Evolutionary conservation across 2,329 filamentous ascomycete species (phyloP).

Genomic region (Colletotrichum gloeosporioides): DNA sequence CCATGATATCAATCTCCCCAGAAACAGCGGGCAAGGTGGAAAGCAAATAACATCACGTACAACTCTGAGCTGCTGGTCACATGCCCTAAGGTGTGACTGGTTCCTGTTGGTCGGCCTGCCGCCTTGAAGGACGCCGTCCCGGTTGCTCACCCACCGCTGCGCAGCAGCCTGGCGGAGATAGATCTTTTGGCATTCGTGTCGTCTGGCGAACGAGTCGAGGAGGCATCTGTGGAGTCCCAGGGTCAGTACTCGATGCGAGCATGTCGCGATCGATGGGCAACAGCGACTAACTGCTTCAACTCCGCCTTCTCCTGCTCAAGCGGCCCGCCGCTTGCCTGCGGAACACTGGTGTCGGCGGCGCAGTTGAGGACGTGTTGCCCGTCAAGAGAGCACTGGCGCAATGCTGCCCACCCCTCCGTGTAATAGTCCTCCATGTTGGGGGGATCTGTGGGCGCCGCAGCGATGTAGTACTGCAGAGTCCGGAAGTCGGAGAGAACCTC

Average conservation of each 20-base stretch:
- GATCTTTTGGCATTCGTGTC: conserved; percentile 70
- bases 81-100: conserved; percentile 54
- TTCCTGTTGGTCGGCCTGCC: conserved; percentile 52
- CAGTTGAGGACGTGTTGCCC: conserved; percentile 70
- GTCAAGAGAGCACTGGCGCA: conserved; percentile 67
- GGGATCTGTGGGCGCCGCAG: conserved; percentile 60
- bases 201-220: conserved; percentile 64
- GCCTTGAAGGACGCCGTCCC: conserved; percentile 59
- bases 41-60: conserved; percentile 47
- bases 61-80: conserved; percentile 61
- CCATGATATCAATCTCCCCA: background rate
- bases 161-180: conserved; percentile 65
- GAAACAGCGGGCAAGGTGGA: background rate
- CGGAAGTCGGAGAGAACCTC: conserved; percentile 68
- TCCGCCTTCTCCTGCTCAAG: conserved; percentile 68
- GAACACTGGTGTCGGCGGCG: conserved; percentile 66
- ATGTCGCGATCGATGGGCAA: background rate
- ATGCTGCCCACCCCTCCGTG: conserved; percentile 66
- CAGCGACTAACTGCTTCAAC: conserved; percentile 60
- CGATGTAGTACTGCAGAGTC: conserved; percentile 67
- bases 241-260: background rate
- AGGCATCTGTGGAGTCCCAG: conserved; percentile 48
- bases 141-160: conserved; percentile 63
- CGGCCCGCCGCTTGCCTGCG: conserved; percentile 55
- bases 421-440: conserved; percentile 63